Conservation (phyloP, 2,329 filamentous ascomycete species). For the Claviceps humidiphila region DNA sequence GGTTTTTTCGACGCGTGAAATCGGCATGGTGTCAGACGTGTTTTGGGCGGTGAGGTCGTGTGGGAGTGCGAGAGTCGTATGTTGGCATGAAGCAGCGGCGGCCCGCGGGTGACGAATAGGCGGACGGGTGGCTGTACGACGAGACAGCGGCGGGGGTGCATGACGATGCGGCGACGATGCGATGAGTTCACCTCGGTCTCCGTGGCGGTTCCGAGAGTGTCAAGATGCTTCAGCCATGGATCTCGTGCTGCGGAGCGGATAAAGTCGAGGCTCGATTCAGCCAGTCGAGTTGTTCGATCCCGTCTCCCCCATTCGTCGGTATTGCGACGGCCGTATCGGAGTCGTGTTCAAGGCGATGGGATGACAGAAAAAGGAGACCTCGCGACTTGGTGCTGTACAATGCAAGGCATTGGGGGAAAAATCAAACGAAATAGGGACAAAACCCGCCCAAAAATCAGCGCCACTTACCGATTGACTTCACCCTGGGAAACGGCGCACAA, state of each 20-base stretch:
- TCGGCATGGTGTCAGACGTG: no score
- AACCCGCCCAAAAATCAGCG: neutral
- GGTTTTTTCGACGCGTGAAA: neutral
- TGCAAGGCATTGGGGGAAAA: neutral
- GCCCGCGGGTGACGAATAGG: neutral
- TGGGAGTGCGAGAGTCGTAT: neutral
- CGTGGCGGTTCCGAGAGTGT: neutral
- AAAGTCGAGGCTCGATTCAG: neutral
- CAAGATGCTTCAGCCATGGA: neutral
- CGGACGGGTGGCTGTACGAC: neutral
- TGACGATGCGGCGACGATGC: neutral
- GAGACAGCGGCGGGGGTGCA: neutral
- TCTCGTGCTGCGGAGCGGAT: neutral
- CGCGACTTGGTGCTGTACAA: neutral
- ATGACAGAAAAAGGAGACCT: neutral
- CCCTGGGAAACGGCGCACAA: neutral
- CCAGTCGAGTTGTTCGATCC: neutral
- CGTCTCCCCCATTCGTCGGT: neutral
- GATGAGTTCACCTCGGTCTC: neutral
- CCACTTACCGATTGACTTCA: conserved; percentile 4
- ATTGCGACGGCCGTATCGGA: neutral
- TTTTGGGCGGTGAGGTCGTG: no score
- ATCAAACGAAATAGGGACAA: neutral
- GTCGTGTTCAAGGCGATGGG: neutral
- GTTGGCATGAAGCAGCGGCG: neutral